Evolutionary conservation across 2,329 filamentous ascomycete species (phyloP).

Genomic region (Myriosclerotinia curreyana): DNA sequence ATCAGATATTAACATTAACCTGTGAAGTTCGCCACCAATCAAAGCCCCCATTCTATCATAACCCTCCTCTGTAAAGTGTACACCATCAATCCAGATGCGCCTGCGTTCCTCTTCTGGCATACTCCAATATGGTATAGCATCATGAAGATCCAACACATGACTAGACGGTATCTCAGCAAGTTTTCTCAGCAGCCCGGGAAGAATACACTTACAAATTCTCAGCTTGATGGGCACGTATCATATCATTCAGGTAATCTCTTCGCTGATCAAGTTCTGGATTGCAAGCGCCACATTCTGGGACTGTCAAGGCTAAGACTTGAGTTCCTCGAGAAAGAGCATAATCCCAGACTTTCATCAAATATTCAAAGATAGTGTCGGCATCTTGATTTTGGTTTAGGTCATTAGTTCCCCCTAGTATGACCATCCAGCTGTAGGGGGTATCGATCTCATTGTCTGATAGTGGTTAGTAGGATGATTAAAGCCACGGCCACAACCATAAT

Average conservation of each 20-base stretch:
- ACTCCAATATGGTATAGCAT: slow-evolving; percentile 52
- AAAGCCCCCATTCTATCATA: slow-evolving; percentile 61
- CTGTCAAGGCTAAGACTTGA: slow-evolving; percentile 61
- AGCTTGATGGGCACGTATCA: slow-evolving; percentile 50
- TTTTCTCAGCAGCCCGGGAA: background rate
- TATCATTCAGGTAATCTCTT: slow-evolving; percentile 50
- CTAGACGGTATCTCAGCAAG: slow-evolving; percentile 39
- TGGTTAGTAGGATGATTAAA: background rate
- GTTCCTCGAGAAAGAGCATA: slow-evolving; percentile 48
- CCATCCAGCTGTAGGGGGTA: slow-evolving; percentile 52
- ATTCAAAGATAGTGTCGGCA: slow-evolving; percentile 47
- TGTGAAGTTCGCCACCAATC: slow-evolving; percentile 52
- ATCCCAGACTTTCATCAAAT: slow-evolving; percentile 51
- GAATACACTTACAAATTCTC: slow-evolving; percentile 54
- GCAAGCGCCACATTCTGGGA: slow-evolving; percentile 50
- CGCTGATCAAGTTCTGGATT: slow-evolving; percentile 37
- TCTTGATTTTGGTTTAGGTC: slow-evolving; percentile 48
- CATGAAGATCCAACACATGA: slow-evolving; percentile 55
- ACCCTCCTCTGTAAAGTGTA: slow-evolving; percentile 57
- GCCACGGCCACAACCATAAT: background rate
- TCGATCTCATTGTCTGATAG: slow-evolving; percentile 25
- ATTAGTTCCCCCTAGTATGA: slow-evolving; percentile 64
- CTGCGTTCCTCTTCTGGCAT: slow-evolving; percentile 47
- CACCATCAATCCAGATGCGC: slow-evolving; percentile 58
- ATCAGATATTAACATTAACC: slow-evolving; percentile 45